Conservation (phyloP, 345 rosid species). For the Euclidium syriacum region DNA sequence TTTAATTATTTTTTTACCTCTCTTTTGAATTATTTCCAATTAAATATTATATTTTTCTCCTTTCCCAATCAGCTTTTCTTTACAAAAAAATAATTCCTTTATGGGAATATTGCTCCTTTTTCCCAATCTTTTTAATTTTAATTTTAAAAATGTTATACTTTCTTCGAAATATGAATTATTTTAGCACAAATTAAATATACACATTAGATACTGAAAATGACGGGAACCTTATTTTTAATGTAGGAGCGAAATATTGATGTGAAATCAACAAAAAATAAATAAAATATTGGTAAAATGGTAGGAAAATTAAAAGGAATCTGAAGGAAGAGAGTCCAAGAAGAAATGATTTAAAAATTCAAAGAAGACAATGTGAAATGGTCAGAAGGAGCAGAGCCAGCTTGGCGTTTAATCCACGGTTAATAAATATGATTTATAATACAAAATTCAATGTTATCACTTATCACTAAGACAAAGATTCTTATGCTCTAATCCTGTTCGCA, state of each 20-base stretch:
- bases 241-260: neutral
- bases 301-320: conserved; percentile 12
- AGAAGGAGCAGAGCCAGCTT: conserved; percentile 26
- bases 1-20: neutral
- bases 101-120: conserved; percentile 17
- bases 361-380: conserved; percentile 24
- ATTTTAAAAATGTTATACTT: neutral
- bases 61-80: neutral
- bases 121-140: neutral
- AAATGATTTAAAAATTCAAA: neutral
- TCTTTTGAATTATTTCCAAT: neutral
- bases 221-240: conserved; percentile 1
- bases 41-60: neutral
- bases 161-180: neutral
- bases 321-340: conserved; percentile 21
- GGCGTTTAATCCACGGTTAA: conserved; percentile 20
- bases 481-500: conserved; percentile 30
- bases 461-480: conserved; percentile 34
- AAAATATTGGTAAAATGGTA: neutral
- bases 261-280: neutral
- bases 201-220: conserved; percentile 11
- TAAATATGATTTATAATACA: neutral
- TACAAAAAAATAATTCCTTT: neutral
- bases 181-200: neutral
- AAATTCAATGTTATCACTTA: conserved; percentile 10